These are phyloP conservation scores for Mycena metata DNA, from an alignment of 768 basidiomycete species.

Conservation along the genomic window DNA sequence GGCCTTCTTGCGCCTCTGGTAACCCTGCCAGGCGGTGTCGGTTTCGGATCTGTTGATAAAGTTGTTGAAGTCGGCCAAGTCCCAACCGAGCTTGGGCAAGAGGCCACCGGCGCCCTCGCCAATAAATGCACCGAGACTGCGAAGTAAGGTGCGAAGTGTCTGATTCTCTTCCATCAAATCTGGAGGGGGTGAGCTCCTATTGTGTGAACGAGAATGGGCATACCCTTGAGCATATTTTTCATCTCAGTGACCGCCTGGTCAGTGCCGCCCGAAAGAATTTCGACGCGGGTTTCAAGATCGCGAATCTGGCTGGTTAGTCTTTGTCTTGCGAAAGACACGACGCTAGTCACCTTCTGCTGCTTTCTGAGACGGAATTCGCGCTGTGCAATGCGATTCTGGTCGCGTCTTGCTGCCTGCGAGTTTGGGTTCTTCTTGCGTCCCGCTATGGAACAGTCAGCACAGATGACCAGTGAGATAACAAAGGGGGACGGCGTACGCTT, in stretches of 20 bases:
- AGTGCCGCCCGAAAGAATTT: slow-evolving; percentile 91
- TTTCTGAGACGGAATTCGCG: slow-evolving; percentile 93
- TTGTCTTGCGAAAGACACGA: slow-evolving; percentile 3
- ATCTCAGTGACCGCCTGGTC: slow-evolving; percentile 90
- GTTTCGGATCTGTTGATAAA: slow-evolving; percentile 91
- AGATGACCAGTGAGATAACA: too few relatives aligned
- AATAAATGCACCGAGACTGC: slow-evolving; percentile 83
- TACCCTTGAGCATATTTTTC: slow-evolving; percentile 85
- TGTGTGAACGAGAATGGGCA: slow-evolving; percentile 22
- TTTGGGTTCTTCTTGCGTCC: slow-evolving; percentile 94
- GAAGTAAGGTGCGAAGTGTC: slow-evolving; percentile 82
- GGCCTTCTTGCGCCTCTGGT: slow-evolving; percentile 75
- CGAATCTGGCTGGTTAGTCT: slow-evolving; percentile 73
- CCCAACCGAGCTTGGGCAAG: slow-evolving; percentile 84
- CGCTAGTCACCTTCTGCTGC: slow-evolving; percentile 78
- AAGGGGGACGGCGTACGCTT: slow-evolving; percentile 52
- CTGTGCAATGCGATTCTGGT: slow-evolving; percentile 94
- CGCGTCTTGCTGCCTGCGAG: slow-evolving; percentile 89
- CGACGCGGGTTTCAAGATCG: slow-evolving; percentile 95
- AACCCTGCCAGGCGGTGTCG: slow-evolving; percentile 94
- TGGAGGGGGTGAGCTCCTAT: slow-evolving; percentile 42
- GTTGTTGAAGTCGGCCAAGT: slow-evolving; percentile 80
- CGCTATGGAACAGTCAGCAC: slow-evolving; percentile 40
- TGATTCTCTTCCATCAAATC: slow-evolving; percentile 94
- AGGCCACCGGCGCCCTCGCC: slow-evolving; percentile 89